phyloP scores from a whole-genome alignment of 2,329 filamentous ascomycete genomes.

The Fusarium pininemorale region DNA sequence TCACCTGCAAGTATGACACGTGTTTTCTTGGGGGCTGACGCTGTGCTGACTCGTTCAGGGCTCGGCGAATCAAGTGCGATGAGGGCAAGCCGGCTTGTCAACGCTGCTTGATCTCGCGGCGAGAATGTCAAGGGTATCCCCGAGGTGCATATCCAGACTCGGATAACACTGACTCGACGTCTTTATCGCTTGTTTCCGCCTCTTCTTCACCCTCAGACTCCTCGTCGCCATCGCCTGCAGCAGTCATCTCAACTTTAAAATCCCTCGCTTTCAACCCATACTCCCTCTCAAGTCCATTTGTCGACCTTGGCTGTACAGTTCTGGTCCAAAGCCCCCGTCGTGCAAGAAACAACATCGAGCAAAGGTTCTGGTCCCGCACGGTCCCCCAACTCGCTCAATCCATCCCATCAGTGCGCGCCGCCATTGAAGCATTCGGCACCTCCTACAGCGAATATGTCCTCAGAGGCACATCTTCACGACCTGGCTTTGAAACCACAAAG shows the following conservation, averaged over 20 bases:
- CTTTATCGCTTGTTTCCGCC: neutral
- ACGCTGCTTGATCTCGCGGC: slow-evolving; percentile 21
- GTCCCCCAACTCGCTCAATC: slow-evolving; percentile 27
- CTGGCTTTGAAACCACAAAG: slow-evolving; percentile 3
- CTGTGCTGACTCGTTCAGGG: neutral
- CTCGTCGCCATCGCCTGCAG: neutral
- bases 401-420: slow-evolving; percentile 27
- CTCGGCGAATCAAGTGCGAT: slow-evolving; percentile 36
- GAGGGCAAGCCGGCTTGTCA: slow-evolving; percentile 28
- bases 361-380: slow-evolving; percentile 28
- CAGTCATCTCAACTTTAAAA: fast-evolving
- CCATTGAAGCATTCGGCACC: slow-evolving; percentile 26
- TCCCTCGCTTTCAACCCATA: neutral
- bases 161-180: neutral
- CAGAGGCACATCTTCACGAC: neutral
- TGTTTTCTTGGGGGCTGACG: no score
- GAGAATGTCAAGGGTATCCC: slow-evolving; percentile 24
- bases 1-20: slow-evolving; percentile 36
- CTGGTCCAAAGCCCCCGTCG: slow-evolving; percentile 23
- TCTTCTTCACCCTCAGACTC: neutral
- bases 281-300: neutral
- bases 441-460: slow-evolving; percentile 31
- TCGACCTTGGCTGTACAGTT: slow-evolving; percentile 16
- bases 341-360: slow-evolving; percentile 16
- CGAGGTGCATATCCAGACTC: neutral